Conservation (phyloP, 768 basidiomycete species). For the Termitomyces titanicus region DNA sequence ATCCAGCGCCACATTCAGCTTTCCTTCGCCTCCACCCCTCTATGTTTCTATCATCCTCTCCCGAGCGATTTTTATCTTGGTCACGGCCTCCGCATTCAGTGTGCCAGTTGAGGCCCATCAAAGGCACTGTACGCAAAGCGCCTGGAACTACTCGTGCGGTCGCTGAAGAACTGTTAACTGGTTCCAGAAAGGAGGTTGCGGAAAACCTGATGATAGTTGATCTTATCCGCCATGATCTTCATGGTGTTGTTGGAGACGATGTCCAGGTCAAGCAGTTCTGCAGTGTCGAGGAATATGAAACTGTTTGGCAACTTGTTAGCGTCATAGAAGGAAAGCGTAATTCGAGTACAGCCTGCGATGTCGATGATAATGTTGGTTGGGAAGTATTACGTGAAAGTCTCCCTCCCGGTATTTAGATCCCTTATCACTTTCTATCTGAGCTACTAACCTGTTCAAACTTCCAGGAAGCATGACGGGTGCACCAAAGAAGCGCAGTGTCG, state of each 20-base stretch:
- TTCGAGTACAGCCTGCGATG: conserved; percentile 23
- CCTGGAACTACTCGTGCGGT: conserved; percentile 59
- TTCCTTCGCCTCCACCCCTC: conserved; percentile 77
- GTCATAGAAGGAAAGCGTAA: conserved; percentile 72
- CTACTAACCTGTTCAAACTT: not conserved
- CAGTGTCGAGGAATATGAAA: conserved; percentile 85
- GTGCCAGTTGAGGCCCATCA: conserved; percentile 91
- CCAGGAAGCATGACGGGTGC: conserved; percentile 97
- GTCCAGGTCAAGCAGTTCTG: conserved; percentile 87
- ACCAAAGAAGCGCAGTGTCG: conserved; percentile 90
- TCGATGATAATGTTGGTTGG: conserved; percentile 62
- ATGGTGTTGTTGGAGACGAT: conserved; percentile 76
- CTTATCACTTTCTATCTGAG: not conserved
- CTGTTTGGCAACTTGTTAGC: conserved; percentile 94
- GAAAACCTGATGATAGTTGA: conserved; percentile 99
- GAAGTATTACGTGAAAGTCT: conserved; percentile 75
- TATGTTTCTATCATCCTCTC: conserved; percentile 81
- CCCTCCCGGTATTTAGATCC: conserved; percentile 68
- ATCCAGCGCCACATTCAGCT: conserved; percentile 88
- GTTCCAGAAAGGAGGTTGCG: conserved; percentile 84
- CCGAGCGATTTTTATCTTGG: conserved; percentile 87
- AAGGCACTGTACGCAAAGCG: conserved; percentile 81
- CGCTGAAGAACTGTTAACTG: conserved; percentile 59
- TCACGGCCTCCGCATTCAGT: conserved; percentile 58
- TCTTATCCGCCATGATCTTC: conserved; percentile 89